Conservation (phyloP, 23 red algal species). For the Cyanidioschyzon merolae region DNA sequence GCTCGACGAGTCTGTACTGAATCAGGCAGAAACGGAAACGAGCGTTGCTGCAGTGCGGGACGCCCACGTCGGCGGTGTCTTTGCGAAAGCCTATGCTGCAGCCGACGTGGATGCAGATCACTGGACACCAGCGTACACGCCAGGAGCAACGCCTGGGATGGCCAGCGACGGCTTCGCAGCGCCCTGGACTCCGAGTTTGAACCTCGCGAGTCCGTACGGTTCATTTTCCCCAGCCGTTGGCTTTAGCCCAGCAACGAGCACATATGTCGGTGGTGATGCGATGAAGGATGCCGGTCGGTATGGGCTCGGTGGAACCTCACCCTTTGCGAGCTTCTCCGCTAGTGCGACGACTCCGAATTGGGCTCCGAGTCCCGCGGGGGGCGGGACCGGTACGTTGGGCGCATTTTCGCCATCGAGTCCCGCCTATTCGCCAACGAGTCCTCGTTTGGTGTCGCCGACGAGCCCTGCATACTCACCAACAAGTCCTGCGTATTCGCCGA, state of each 20-base stretch:
- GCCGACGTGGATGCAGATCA: slow-evolving; percentile 11
- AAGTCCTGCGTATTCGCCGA: slow-evolving; percentile 81
- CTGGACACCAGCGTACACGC: not conserved
- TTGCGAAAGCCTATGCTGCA: no score
- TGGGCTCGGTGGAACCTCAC: slow-evolving; percentile 20
- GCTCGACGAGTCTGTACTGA: slow-evolving; percentile 52
- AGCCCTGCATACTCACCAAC: slow-evolving; percentile 59
- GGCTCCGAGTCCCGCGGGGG: slow-evolving; percentile 30
- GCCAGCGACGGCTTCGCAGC: not conserved
- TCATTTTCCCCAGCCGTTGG: slow-evolving; percentile 24
- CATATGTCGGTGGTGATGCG: slow-evolving; percentile 20
- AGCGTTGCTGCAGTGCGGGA: not conserved
- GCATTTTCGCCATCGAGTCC: slow-evolving; percentile 32
- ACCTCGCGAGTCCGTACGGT: not conserved
- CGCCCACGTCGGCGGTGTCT: no score
- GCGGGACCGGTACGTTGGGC: slow-evolving; percentile 12
- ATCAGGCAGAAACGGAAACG: not conserved
- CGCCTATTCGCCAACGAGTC: slow-evolving; percentile 24
- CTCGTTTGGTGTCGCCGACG: slow-evolving; percentile 19
- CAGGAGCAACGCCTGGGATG: slow-evolving; percentile 16
- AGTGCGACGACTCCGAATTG: slow-evolving; percentile 31
- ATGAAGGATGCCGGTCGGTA: not conserved
- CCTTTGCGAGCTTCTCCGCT: slow-evolving; percentile 20
- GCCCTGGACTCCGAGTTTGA: not conserved
- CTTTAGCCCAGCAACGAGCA: slow-evolving; percentile 40